phyloP scores from a whole-genome alignment of 208 protist genomes.

The Angomonas deanei region DNA sequence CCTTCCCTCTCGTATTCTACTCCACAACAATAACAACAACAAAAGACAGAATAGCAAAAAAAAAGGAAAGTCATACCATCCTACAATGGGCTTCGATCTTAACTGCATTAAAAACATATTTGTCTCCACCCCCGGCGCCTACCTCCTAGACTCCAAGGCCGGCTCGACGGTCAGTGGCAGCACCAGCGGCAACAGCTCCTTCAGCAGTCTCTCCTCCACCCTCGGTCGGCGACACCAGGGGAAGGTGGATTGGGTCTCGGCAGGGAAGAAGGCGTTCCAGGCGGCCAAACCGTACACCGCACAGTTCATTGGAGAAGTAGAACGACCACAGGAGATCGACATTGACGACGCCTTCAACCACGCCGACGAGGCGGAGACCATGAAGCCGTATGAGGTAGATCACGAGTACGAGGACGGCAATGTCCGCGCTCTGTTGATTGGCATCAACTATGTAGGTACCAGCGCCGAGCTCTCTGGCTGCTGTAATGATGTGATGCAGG shows the following conservation, averaged over 20 bases:
- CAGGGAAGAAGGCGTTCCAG: conserved; percentile 26
- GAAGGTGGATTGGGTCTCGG: conserved; percentile 17
- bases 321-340: conserved; percentile 24
- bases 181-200: no score
- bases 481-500: conserved; percentile 59
- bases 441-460: conserved; percentile 75
- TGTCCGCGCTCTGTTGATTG: conserved; percentile 47
- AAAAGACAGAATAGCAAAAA: no score
- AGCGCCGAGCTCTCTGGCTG: conserved; percentile 51
- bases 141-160: no score
- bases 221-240: not conserved
- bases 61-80: no score
- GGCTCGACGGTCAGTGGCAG: no score
- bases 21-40: no score
- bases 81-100: not conserved
- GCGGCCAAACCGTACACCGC: conserved; percentile 39
- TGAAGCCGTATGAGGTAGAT: conserved; percentile 21
- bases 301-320: conserved; percentile 35
- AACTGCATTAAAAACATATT: not conserved
- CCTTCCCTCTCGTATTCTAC: no score
- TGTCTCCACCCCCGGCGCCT: no score
- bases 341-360: conserved; percentile 36
- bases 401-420: conserved; percentile 18
- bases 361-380: conserved; percentile 7
- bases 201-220: not conserved